These are phyloP conservation scores for Agaricus blazei DNA, from an alignment of 768 basidiomycete genomes.

Conservation along the genomic window DNA sequence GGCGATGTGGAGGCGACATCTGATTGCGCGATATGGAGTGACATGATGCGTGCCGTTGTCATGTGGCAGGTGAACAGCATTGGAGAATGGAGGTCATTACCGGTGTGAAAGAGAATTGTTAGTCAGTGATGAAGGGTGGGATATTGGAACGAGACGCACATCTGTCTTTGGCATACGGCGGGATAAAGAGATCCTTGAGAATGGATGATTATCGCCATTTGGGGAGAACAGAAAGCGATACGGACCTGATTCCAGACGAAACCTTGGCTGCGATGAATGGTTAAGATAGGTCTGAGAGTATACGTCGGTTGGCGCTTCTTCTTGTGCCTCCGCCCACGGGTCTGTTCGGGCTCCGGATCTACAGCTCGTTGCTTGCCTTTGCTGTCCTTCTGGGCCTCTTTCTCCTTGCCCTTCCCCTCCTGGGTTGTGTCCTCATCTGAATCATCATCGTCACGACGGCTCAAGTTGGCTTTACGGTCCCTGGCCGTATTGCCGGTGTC, in stretches of 20 bases:
- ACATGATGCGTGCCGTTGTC: slow-evolving; percentile 13
- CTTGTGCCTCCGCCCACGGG: slow-evolving; percentile 28
- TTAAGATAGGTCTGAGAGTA: slow-evolving; percentile 75
- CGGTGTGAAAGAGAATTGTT: slow-evolving; percentile 12
- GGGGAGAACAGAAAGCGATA: slow-evolving; percentile 17
- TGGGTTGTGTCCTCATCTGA: slow-evolving; percentile 57
- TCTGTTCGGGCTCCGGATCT: slow-evolving; percentile 54
- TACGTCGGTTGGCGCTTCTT: slow-evolving; percentile 51
- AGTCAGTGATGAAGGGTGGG: slow-evolving; percentile 17
- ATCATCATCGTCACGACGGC: slow-evolving; percentile 28
- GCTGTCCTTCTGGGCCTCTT: slow-evolving; percentile 49
- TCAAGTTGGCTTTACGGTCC: neutral
- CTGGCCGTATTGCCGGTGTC: slow-evolving; percentile 4
- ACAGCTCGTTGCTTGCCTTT: slow-evolving; percentile 82
- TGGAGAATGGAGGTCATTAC: slow-evolving; percentile 6
- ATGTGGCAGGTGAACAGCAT: slow-evolving; percentile 7
- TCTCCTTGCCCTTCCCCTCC: slow-evolving; percentile 24
- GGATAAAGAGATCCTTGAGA: slow-evolving; percentile 74
- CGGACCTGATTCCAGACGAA: slow-evolving; percentile 88
- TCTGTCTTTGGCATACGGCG: slow-evolving; percentile 86
- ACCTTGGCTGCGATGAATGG: slow-evolving; percentile 82
- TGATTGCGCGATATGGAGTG: slow-evolving; percentile 20
- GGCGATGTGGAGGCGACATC: slow-evolving; percentile 84
- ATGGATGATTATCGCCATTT: neutral
- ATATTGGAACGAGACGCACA: slow-evolving; percentile 45